A percentile compares a stretch with the other conserved stretches of the same genome.
phyloP scores from a whole-genome alignment of 495 filamentous ascomycete species.

The Xylaria cubensis region DNA sequence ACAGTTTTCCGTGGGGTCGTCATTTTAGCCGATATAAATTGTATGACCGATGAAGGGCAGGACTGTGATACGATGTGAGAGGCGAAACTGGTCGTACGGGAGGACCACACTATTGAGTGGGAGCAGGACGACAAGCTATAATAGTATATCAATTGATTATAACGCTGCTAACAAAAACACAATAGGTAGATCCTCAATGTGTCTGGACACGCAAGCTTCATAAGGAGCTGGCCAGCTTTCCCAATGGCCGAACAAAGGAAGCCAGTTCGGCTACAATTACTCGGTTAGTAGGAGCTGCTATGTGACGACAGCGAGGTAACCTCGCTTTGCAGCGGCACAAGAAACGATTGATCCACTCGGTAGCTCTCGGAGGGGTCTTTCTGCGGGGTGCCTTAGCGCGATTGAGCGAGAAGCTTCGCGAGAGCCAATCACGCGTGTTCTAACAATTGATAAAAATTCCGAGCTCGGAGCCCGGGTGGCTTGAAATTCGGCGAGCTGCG shows the following conservation, averaged over 20 bases:
- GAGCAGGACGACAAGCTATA: background rate
- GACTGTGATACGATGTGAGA: background rate
- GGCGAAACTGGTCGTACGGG: background rate
- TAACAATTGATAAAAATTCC: constrained; percentile 10
- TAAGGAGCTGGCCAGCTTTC: constrained; percentile 5
- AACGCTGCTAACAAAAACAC: background rate
- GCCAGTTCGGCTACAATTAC: constrained; percentile 20
- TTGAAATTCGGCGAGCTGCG: background rate
- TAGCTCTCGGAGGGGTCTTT: constrained; percentile 2
- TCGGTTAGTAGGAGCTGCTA: constrained; percentile 16
- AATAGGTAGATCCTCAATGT: background rate
- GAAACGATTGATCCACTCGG: background rate
- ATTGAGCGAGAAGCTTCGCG: background rate
- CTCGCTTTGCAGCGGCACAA: constrained; percentile 32
- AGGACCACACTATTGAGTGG: background rate
- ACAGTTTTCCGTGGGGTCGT: constrained; percentile 28
- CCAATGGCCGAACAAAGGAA: constrained; percentile 24
- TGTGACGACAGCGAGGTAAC: constrained; percentile 6
- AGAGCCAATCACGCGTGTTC: constrained; percentile 1
- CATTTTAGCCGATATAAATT: constrained; percentile 24
- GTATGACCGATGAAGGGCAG: background rate
- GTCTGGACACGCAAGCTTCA: constrained; percentile 13
- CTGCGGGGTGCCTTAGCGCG: constrained; percentile 12
- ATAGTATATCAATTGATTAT: background rate
- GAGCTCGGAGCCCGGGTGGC: constrained; percentile 24